Percentiles rank a stretch among this genome's conserved stretches.
Evolutionary conservation across 2,329 filamentous ascomycete genomes (phyloP).

Genomic region (Dactylellina drechsleri): DNA sequence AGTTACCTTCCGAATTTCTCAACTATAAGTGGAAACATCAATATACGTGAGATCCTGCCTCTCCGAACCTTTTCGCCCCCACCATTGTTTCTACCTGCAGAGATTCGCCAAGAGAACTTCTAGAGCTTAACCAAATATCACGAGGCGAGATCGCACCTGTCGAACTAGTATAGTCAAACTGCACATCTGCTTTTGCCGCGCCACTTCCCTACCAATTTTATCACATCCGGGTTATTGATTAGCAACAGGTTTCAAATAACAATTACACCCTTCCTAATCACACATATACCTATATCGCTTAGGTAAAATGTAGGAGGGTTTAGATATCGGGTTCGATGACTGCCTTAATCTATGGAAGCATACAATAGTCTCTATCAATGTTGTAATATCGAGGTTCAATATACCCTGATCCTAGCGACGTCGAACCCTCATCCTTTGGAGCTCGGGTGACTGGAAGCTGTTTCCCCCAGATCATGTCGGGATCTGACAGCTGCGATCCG

Average conservation of each 20-base stretch:
- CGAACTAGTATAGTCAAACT: constrained; percentile 48
- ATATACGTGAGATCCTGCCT: constrained; percentile 44
- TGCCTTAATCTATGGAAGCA: constrained; percentile 37
- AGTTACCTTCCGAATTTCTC: constrained; percentile 48
- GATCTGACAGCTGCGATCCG: constrained; percentile 50
- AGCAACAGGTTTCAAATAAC: constrained; percentile 15
- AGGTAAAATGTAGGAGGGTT: constrained; percentile 42
- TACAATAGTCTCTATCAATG: constrained; percentile 40
- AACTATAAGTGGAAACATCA: constrained; percentile 45
- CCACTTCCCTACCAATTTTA: constrained; percentile 21
- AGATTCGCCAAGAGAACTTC: constrained; percentile 31
- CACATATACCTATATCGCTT: constrained; percentile 31
- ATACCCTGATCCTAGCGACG: constrained; percentile 42
- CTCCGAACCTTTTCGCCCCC: constrained; percentile 16
- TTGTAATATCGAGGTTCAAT: constrained; percentile 7
- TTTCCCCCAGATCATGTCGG: constrained; percentile 38
- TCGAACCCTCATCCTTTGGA: constrained; percentile 38
- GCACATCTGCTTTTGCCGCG: constrained; percentile 47
- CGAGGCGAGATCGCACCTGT: constrained; percentile 45
- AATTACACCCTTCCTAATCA: constrained; percentile 48
- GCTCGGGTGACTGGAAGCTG: constrained; percentile 48
- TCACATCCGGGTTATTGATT: constrained; percentile 30
- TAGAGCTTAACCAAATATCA: constrained; percentile 36
- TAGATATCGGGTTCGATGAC: constrained; percentile 29
- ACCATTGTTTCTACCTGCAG: background rate